These are phyloP conservation scores for Benincasa hispida DNA, from an alignment of 306 rosid species.

Conservation along the genomic window DNA sequence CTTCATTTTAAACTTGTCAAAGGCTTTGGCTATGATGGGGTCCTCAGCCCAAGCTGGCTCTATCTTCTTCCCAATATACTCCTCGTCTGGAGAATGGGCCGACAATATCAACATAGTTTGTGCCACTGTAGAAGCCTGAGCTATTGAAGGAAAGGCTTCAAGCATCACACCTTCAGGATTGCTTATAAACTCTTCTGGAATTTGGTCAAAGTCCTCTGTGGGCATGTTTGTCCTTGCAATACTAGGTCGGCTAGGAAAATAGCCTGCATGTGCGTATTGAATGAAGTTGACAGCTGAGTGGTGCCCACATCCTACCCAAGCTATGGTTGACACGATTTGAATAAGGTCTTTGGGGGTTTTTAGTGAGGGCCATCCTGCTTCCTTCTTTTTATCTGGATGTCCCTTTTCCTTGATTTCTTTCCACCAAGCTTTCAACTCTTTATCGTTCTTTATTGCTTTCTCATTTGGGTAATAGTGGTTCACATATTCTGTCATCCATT, in stretches of 20 bases:
- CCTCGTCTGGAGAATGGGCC: constrained; percentile 68
- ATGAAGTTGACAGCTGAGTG: constrained; percentile 74
- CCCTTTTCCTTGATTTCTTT: constrained; percentile 45
- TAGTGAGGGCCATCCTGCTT: constrained; percentile 46
- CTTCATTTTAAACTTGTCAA: constrained; percentile 31
- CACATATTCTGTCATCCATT: constrained; percentile 62
- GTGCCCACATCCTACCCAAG: constrained; percentile 59
- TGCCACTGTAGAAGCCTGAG: constrained; percentile 49
- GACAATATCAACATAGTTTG: constrained; percentile 51
- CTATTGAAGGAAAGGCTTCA: constrained; percentile 36
- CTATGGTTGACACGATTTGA: constrained; percentile 29
- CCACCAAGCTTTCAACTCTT: constrained; percentile 80
- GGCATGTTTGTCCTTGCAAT: constrained; percentile 56
- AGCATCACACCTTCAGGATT: constrained; percentile 40
- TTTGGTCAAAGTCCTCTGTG: constrained; percentile 41
- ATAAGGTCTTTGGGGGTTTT: constrained; percentile 39
- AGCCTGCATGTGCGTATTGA: constrained; percentile 46
- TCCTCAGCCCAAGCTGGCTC: constrained; percentile 55
- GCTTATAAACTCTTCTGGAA: constrained; percentile 22
- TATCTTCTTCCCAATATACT: constrained; percentile 49
- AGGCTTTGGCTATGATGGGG: constrained; percentile 33
- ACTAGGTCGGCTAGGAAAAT: constrained; percentile 57
- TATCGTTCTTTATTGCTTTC: constrained; percentile 15
- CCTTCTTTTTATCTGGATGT: constrained; percentile 57
- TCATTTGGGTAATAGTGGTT: constrained; percentile 40